These are phyloP conservation scores for Plantago major DNA, from an alignment of 257 asterid genomes.

Conservation along the genomic window DNA sequence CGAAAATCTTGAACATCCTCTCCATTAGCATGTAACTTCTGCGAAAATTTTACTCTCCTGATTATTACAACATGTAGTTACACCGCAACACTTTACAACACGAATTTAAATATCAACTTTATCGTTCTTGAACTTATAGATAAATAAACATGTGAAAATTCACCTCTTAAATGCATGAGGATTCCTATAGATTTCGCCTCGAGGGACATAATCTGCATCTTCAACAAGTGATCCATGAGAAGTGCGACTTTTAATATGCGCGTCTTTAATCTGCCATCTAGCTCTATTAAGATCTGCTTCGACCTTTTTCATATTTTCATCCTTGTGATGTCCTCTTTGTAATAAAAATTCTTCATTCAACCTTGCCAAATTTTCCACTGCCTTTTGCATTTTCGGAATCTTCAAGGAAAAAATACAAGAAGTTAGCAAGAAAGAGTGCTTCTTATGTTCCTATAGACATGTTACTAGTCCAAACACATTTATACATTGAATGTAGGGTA, in stretches of 20 bases:
- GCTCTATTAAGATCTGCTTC: conserved; percentile 42
- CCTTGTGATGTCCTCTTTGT: too few species aligned
- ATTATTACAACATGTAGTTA: too few species aligned
- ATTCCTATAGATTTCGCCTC: conserved; percentile 47
- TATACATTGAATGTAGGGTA: too few species aligned
- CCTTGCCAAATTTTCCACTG: too few species aligned
- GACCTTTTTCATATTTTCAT: too few species aligned
- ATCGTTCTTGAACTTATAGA: not conserved
- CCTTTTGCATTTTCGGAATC: too few species aligned
- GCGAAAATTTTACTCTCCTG: conserved; percentile 9
- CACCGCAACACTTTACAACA: too few species aligned
- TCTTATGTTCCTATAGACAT: too few species aligned
- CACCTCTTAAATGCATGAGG: conserved; percentile 52
- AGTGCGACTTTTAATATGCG: conserved; percentile 27
- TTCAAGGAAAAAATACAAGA: too few species aligned
- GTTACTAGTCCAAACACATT: too few species aligned
- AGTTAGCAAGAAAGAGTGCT: too few species aligned
- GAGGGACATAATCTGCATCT: conserved; percentile 41
- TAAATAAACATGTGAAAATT: not conserved
- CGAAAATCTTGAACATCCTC: conserved; percentile 43
- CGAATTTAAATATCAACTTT: not conserved
- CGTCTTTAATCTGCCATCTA: conserved; percentile 41
- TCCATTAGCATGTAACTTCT: conserved; percentile 72
- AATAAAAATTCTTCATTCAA: too few species aligned
- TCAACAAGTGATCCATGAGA: conserved; percentile 7